Evolutionary conservation across 164 flowering plant genomes (phyloP).

Genomic region (Buxus sempervirens): DNA sequence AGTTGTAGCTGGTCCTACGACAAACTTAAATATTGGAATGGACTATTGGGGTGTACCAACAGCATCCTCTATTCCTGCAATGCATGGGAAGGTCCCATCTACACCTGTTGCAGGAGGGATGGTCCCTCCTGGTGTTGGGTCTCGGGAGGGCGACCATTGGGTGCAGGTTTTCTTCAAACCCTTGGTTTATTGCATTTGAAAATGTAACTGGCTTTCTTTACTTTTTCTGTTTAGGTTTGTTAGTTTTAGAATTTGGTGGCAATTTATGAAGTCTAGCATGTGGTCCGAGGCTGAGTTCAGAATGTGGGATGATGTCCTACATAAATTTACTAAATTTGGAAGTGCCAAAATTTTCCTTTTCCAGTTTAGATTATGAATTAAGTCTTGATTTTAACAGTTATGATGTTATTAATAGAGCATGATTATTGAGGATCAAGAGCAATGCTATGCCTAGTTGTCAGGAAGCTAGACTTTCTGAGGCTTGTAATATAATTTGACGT

Average conservation of each 20-base stretch:
- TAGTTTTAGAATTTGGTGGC: not conserved
- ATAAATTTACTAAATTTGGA: too few species aligned
- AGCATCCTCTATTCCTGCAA: conserved; percentile 50
- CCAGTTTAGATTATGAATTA: too few species aligned
- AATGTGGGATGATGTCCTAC: too few species aligned
- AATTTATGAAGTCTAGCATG: not conserved
- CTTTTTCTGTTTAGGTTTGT: too few species aligned
- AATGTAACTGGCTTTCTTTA: not conserved
- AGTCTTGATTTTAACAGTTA: too few species aligned
- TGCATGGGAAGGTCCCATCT: conserved; percentile 65
- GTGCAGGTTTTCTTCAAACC: conserved; percentile 44
- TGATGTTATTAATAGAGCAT: too few species aligned
- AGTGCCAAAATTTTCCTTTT: too few species aligned
- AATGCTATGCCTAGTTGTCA: too few species aligned
- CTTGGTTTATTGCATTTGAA: not conserved
- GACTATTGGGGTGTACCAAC: conserved; percentile 85
- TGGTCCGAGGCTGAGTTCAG: not conserved
- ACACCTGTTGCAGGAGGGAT: conserved; percentile 57
- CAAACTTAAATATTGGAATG: conserved; percentile 95
- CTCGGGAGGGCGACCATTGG: conserved; percentile 74
- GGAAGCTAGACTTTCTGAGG: too few species aligned
- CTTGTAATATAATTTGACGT: too few species aligned
- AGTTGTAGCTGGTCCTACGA: conserved; percentile 75
- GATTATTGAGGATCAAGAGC: too few species aligned
- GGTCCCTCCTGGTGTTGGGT: conserved; percentile 45